Evolutionary conservation across 441 rosid species (phyloP).

Genomic region (Raphanus hybrid): DNA sequence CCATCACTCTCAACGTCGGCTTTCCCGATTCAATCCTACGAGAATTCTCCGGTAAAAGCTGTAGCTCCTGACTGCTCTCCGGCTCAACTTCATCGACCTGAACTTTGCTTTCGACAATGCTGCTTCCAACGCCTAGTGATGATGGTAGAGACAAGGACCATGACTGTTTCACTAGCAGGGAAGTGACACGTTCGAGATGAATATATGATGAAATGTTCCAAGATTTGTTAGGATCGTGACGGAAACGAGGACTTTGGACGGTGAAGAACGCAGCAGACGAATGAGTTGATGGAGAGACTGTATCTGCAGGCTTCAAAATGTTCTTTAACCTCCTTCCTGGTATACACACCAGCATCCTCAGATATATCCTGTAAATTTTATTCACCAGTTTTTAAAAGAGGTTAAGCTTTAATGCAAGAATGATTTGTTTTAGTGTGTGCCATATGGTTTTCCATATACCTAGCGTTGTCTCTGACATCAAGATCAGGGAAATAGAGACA

Average conservation of each 20-base stretch:
- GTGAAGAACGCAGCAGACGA: conserved; percentile 72
- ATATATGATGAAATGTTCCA: conserved; percentile 64
- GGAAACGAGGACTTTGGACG: conserved; percentile 63
- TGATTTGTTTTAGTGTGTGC: neutral
- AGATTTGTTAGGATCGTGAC: conserved; percentile 63
- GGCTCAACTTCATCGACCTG: conserved; percentile 52
- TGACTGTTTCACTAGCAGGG: conserved; percentile 77
- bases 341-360: conserved; percentile 83
- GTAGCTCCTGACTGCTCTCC: conserved; percentile 47
- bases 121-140: conserved; percentile 50
- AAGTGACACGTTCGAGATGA: conserved; percentile 65
- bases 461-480: conserved; percentile 91
- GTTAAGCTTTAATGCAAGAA: conserved; percentile 5
- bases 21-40: conserved; percentile 49
- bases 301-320: conserved; percentile 73
- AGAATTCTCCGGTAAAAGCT: conserved; percentile 43
- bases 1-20: conserved; percentile 82
- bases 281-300: conserved; percentile 70
- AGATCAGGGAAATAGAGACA: conserved; percentile 93
- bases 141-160: conserved; percentile 86
- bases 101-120: conserved; percentile 54
- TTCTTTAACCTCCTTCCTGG: conserved; percentile 81
- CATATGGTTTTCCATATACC: conserved; percentile 52
- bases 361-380: conserved; percentile 65
- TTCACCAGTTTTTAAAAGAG: conserved; percentile 26